phyloP scores from a whole-genome alignment of 2,329 filamentous ascomycete species.

The Plenodomus tracheiphilus region DNA sequence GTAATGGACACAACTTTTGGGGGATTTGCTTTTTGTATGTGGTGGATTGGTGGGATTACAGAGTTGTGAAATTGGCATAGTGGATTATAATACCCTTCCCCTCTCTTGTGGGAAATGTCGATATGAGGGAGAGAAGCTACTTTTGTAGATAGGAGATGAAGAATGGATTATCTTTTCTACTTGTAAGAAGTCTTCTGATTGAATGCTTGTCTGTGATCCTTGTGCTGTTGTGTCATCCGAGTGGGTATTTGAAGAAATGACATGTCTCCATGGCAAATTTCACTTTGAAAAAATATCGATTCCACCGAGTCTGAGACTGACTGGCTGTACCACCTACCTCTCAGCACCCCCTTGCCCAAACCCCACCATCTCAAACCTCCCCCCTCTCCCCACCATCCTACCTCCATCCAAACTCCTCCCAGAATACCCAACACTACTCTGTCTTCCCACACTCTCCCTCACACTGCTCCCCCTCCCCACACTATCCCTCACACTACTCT shows the following conservation, averaged over 20 bases:
- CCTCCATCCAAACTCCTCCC: conserved; percentile 6
- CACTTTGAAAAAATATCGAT: too few species aligned
- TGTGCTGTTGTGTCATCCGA: too few species aligned
- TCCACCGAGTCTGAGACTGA: too few species aligned
- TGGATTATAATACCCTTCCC: conserved; percentile 1
- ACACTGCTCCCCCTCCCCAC: conserved; percentile 2
- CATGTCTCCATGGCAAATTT: too few species aligned
- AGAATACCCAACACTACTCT: conserved; percentile 6
- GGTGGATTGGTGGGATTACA: too few species aligned
- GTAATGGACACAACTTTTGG: conserved; percentile 32
- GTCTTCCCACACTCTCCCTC: conserved; percentile 10
- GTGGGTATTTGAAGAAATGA: too few species aligned
- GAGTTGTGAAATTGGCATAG: not conserved
- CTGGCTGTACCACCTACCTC: too few species aligned
- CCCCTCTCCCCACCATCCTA: conserved; percentile 4
- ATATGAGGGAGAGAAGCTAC: conserved; percentile 7
- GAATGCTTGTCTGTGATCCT: too few species aligned
- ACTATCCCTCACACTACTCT: not conserved
- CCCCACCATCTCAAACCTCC: conserved; percentile 12
- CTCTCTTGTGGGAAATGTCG: conserved; percentile 8
- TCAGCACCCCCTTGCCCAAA: too few species aligned
- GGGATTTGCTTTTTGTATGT: not conserved
- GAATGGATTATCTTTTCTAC: not conserved
- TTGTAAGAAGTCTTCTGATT: too few species aligned
- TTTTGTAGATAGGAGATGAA: conserved; percentile 18